phyloP scores from a whole-genome alignment of 306 rosid species.

The Betula pendula region DNA sequence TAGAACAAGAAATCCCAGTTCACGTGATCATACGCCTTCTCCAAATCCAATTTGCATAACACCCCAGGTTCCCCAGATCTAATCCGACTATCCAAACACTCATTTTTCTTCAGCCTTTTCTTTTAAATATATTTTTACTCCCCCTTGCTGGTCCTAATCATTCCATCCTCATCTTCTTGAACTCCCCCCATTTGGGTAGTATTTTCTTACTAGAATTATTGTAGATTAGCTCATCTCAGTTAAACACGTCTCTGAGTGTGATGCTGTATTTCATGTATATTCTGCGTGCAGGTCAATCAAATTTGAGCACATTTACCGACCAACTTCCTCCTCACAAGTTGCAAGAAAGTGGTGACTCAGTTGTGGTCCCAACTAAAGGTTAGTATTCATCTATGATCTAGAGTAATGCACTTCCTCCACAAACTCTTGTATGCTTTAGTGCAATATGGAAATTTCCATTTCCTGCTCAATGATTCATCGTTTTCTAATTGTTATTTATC shows the following conservation, averaged over 20 bases:
- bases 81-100: too few relatives aligned
- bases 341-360: slow-evolving; percentile 53
- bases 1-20: too few relatives aligned
- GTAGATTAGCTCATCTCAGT: slow-evolving; percentile 6
- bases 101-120: slow-evolving; percentile 16
- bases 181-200: slow-evolving; percentile 6
- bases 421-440: slow-evolving; percentile 8
- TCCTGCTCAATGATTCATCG: background rate
- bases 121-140: slow-evolving; percentile 6
- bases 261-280: slow-evolving; percentile 15
- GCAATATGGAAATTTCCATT: slow-evolving; percentile 12
- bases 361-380: slow-evolving; percentile 72
- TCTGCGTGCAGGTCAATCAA: slow-evolving; percentile 32
- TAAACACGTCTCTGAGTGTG: slow-evolving; percentile 22
- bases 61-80: too few relatives aligned
- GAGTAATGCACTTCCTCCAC: slow-evolving; percentile 12
- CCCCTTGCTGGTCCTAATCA: slow-evolving; percentile 1
- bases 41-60: too few relatives aligned
- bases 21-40: too few relatives aligned
- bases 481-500: slow-evolving; percentile 4
- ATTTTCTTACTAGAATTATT: background rate
- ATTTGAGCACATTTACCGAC: slow-evolving; percentile 51
- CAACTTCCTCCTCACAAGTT: slow-evolving; percentile 53
- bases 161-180: slow-evolving; percentile 18
- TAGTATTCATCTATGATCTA: slow-evolving; percentile 34